A percentile compares a stretch with the other conserved stretches of the same genome.
Conservation (phyloP, 352 stramenopile species). For the Pelagophyceae sp. region DNA sequence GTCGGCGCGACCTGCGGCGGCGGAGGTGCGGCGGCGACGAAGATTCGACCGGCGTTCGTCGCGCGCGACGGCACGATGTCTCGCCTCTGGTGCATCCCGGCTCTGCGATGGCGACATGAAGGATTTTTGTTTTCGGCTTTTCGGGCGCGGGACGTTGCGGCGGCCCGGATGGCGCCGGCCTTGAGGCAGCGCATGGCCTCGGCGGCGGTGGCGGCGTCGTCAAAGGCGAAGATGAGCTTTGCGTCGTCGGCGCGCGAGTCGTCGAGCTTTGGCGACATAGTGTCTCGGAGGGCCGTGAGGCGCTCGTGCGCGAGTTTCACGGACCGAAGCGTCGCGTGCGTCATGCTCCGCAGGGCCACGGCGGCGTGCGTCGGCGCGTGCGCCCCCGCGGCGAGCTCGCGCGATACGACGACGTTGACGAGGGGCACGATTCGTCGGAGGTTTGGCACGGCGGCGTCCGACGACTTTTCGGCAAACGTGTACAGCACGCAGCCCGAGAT, state of each 20-base stretch:
- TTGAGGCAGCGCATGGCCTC: no score
- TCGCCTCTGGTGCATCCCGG: no score
- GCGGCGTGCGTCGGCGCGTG: not conserved
- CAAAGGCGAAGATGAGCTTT: not conserved
- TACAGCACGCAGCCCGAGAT: not conserved
- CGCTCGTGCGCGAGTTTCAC: not conserved
- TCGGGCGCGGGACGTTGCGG: no score
- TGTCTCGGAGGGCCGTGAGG: not conserved
- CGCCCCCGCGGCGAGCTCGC: not conserved
- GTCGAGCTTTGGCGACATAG: not conserved
- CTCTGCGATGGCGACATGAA: no score
- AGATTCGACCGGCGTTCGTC: no score
- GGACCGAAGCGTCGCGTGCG: not conserved
- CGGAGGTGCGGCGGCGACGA: no score
- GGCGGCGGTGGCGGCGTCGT: not conserved
- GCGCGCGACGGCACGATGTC: no score
- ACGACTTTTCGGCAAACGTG: not conserved
- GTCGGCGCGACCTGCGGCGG: no score
- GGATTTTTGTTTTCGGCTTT: no score
- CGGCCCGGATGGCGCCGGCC: no score
- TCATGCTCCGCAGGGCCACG: not conserved
- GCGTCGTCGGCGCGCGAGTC: not conserved
- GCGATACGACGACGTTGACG: not conserved
- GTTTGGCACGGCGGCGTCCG: not conserved
- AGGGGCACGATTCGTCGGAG: not conserved